Evolutionary conservation across 805 yeast species (phyloP).

Genomic region (Metschnikowia reukaufii): DNA sequence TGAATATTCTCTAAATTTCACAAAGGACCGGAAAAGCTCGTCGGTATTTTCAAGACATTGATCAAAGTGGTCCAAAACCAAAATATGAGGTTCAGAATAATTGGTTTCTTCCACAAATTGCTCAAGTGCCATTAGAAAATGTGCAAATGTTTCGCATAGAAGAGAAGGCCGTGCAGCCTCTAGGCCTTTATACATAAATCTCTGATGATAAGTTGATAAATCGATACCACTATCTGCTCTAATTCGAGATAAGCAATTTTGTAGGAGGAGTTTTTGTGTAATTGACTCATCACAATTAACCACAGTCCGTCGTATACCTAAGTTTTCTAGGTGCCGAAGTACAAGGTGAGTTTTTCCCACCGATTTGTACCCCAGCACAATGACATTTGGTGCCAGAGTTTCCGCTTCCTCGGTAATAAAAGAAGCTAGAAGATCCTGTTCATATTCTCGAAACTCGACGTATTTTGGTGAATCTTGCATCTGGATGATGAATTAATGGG

Average conservation of each 20-base stretch:
- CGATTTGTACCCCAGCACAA: slow-evolving; percentile 50
- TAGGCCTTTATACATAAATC: slow-evolving; percentile 27
- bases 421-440: slow-evolving; percentile 35
- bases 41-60: slow-evolving; percentile 43
- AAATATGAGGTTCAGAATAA: slow-evolving; percentile 37
- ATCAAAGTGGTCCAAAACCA: slow-evolving; percentile 51
- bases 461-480: slow-evolving; percentile 8
- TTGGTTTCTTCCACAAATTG: slow-evolving; percentile 33
- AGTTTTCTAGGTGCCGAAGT: slow-evolving; percentile 27
- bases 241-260: slow-evolving; percentile 40
- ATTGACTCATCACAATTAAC: slow-evolving; percentile 48
- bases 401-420: slow-evolving; percentile 31
- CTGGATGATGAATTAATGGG: neutral
- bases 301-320: slow-evolving; percentile 29
- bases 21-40: slow-evolving; percentile 41
- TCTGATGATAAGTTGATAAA: slow-evolving; percentile 18
- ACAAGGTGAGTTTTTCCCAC: slow-evolving; percentile 49
- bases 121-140: slow-evolving; percentile 42
- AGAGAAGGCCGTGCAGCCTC: slow-evolving; percentile 27
- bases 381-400: slow-evolving; percentile 34
- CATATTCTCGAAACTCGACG: slow-evolving; percentile 25
- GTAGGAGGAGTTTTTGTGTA: slow-evolving; percentile 41
- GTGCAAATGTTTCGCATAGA: slow-evolving; percentile 42
- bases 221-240: slow-evolving; percentile 36
- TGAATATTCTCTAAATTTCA: slow-evolving; percentile 45